These are phyloP conservation scores for Lipomyces spencermartinsiae DNA, from an alignment of 805 yeast species.

Conservation along the genomic window DNA sequence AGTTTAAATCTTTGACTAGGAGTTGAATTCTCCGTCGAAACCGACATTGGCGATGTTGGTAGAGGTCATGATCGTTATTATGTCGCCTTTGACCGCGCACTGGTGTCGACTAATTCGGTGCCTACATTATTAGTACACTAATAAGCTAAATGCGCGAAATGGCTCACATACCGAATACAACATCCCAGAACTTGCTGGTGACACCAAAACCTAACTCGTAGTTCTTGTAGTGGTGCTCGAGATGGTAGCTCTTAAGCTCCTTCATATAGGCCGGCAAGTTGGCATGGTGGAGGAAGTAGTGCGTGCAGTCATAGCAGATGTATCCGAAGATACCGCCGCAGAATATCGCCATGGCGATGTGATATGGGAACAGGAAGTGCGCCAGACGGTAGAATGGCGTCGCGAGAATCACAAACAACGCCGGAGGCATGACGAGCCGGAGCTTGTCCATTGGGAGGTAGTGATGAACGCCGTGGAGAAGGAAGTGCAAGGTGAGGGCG, in stretches of 20 bases:
- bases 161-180: slow-evolving; percentile 69
- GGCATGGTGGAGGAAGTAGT: slow-evolving; percentile 90
- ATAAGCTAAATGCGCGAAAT: not conserved
- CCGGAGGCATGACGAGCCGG: slow-evolving; percentile 96
- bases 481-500: slow-evolving; percentile 82
- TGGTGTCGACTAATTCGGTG: slow-evolving; percentile 33
- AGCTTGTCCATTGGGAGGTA: slow-evolving; percentile 95
- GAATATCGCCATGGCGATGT: slow-evolving; percentile 88
- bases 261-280: slow-evolving; percentile 76
- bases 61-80: not conserved
- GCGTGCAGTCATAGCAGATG: slow-evolving; percentile 90
- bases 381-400: slow-evolving; percentile 83
- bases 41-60: too few relatives aligned
- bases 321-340: slow-evolving; percentile 97
- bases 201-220: slow-evolving; percentile 98
- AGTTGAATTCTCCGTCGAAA: too few relatives aligned
- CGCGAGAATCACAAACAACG: slow-evolving; percentile 73
- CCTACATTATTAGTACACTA: slow-evolving; percentile 2
- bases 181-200: slow-evolving; percentile 92
- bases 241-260: slow-evolving; percentile 83
- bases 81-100: slow-evolving; percentile 26
- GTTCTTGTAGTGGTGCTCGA: slow-evolving; percentile 97
- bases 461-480: slow-evolving; percentile 95
- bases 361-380: slow-evolving; percentile 75
- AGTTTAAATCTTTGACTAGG: too few relatives aligned